Base-by-base conservation (phyloP, 2,329 filamentous ascomycete genomes). In the Talaromyces islandicus region DNA sequence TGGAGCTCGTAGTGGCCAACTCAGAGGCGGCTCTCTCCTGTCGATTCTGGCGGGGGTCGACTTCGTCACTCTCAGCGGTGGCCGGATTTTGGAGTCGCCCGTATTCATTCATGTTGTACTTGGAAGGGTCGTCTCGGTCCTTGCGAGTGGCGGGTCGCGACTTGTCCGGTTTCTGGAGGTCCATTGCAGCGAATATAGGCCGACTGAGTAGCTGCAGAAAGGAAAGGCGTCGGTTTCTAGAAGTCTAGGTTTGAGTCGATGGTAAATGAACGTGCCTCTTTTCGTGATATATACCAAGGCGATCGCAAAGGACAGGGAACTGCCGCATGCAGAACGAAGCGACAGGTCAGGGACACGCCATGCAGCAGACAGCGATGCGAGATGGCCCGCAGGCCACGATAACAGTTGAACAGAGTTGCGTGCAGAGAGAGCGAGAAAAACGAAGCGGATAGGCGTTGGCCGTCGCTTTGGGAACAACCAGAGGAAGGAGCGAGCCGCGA, bases 111-210 rank as follows among this genome's bases (percentile, higher is more conserved):
- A 75, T 62, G 27, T 71, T 65, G 61, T 70, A 70, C 46, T 75
- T 74, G 9, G 71, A 62, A 41, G 68, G 64, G 57, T 76, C 74
- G 55, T 76, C 73, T 60, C 75, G 70, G 38, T 71, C 71, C 35
- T 66, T 64, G 58, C 67, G 68, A 58, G 69, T 62, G 60, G 69
- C 65, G 56, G 68, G 65, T 56, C 68, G 71, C 57, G 74, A 70
- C 65, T 76, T 73, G 64, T 76, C 76, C 30, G 75, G 71, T 56
- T 73, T 73, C 63, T 75, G 74, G 59, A 76, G 70, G 66, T 76
- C 72, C 75, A 77, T 77, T 57, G 63, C 62, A 64, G 65, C 35
- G 11, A 46, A 24, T 24, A 5, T 19, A 14, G 5, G 10, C 6
- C 3, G 32, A 12, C 6, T 46, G n/a, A 24, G n/a, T 46, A 7